These are phyloP conservation scores for Cercospora canescens DNA, from an alignment of 2,329 filamentous ascomycete genomes.

Conservation along the genomic window DNA sequence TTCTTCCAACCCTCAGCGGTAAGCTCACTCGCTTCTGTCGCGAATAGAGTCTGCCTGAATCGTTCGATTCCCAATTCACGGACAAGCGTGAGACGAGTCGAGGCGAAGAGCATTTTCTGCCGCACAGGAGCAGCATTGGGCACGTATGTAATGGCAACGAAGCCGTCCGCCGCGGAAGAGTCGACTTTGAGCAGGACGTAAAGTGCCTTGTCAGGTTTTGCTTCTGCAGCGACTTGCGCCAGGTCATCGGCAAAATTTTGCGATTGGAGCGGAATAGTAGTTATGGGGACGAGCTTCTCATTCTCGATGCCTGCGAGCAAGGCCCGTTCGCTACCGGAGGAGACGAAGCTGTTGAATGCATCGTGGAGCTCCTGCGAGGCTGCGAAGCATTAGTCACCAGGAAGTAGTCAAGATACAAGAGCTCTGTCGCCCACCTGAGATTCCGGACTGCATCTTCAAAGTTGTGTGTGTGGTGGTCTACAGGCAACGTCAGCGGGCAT, in stretches of 20 bases:
- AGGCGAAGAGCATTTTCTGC: constrained; percentile 84
- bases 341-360: constrained; percentile 70
- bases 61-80: constrained; percentile 77
- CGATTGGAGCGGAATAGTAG: constrained; percentile 55
- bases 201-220: constrained; percentile 66
- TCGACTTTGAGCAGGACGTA: constrained; percentile 75
- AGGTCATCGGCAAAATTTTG: constrained; percentile 65
- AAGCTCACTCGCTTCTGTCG: constrained; percentile 68
- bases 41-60: constrained; percentile 75
- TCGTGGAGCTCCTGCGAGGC: constrained; percentile 76
- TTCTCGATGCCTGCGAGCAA: constrained; percentile 69
- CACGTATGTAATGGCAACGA: constrained; percentile 75
- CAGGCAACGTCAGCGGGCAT: constrained; percentile 1
- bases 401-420: not conserved
- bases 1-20: constrained; percentile 68
- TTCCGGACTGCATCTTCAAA: constrained; percentile 72
- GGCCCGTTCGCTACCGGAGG: constrained; percentile 62
- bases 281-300: constrained; percentile 66
- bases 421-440: constrained; percentile 58
- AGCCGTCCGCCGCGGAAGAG: constrained; percentile 47
- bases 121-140: constrained; percentile 77
- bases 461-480: constrained; percentile 3
- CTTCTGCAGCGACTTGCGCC: constrained; percentile 59
- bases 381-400: constrained; percentile 37
- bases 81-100: constrained; percentile 71